Evolutionary conservation across 768 basidiomycete genomes (phyloP).

Genomic region (Suillus hirtellus): DNA sequence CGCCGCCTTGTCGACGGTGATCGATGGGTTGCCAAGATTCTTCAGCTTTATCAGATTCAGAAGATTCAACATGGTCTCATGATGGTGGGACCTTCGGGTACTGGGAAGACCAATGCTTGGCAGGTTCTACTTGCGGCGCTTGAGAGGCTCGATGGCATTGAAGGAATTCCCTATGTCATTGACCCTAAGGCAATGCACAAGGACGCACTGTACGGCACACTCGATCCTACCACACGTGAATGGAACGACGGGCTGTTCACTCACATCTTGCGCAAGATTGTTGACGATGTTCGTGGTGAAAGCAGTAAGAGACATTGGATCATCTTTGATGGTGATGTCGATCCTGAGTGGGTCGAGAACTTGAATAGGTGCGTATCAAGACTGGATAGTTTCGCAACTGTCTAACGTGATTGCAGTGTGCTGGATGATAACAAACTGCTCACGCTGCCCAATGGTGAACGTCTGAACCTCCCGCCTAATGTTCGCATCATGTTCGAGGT

Average conservation of each 20-base stretch:
- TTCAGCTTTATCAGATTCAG: slow-evolving; percentile 98
- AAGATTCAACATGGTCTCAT: slow-evolving; percentile 99
- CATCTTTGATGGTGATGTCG: slow-evolving; percentile 98
- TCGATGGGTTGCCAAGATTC: slow-evolving; percentile 91
- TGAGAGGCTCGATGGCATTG: slow-evolving; percentile 86
- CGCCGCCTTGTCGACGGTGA: slow-evolving; percentile 84
- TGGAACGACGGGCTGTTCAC: slow-evolving; percentile 99
- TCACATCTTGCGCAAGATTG: slow-evolving; percentile 94
- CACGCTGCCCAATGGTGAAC: slow-evolving; percentile 96
- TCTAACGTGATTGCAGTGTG: slow-evolving; percentile 57
- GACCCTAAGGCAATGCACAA: slow-evolving; percentile 99
- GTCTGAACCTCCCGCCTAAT: slow-evolving; percentile 93
- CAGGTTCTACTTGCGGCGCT: slow-evolving; percentile 88
- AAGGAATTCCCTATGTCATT: slow-evolving; percentile 94
- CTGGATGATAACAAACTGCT: slow-evolving; percentile 98
- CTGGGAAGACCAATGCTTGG: slow-evolving; percentile 97
- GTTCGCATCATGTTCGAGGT: slow-evolving; percentile 99
- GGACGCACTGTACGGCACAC: slow-evolving; percentile 94
- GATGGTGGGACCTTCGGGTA: slow-evolving; percentile 99
- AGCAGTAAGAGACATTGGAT: slow-evolving; percentile 98
- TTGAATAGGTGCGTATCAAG: slow-evolving; percentile 78
- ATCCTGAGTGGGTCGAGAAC: slow-evolving; percentile 99
- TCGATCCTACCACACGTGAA: slow-evolving; percentile 96
- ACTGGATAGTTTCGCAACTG: neutral
- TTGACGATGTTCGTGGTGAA: slow-evolving; percentile 98